Evolutionary conservation across 768 basidiomycete species (phyloP), one percentile per base, ranked within the genome.

Genomic region (Gautieria morchelliformis): DNA sequence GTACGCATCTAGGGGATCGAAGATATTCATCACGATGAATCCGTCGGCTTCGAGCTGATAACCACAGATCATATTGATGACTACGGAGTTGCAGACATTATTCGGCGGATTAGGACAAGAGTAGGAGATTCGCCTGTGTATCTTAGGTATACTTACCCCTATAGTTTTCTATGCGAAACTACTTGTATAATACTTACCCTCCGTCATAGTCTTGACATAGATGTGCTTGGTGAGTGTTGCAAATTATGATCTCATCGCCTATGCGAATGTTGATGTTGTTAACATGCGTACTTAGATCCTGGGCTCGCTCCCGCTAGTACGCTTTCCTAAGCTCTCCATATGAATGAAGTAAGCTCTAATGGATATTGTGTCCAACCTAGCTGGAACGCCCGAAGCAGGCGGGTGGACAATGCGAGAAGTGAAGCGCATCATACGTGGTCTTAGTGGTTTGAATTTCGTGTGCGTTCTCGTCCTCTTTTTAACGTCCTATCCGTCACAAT

Each of bases 351-450:
- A 37, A 5, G 14, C 46, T 14, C 15, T 40, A 30, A 33, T 27
- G 37, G 54, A 10, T 40, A 33, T 1, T 24, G 24, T 30, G 9
- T 40, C 60, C 37, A 58, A 45, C 56, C 4, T 64, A 89, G 85
- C 90, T 57, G 88, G 89, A 14, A 91, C 89, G 1, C 89, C 89
- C 14, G 89, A 92, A 67, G 76, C 84, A 2, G 89, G 89, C 33
- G 89, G 89, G 12, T 90, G 87, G 88, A 89, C 89, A 3, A 84
- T 81, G 19, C 80, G 89, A 49, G 89, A 91, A 69, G 75, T 89
- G 42, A 89, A 90, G 64, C 79, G 86, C 37, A 87, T 90, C 63
- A 75, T 91, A 52, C 80, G 90, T 58, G 89, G 90, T 14, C 74
- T 92, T 12, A 80, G 80, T 1, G 88, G 88, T 5, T 71, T 93